Conservation (phyloP, 1,284 basidiomycete species). For the Trichosporon inkin region DNA sequence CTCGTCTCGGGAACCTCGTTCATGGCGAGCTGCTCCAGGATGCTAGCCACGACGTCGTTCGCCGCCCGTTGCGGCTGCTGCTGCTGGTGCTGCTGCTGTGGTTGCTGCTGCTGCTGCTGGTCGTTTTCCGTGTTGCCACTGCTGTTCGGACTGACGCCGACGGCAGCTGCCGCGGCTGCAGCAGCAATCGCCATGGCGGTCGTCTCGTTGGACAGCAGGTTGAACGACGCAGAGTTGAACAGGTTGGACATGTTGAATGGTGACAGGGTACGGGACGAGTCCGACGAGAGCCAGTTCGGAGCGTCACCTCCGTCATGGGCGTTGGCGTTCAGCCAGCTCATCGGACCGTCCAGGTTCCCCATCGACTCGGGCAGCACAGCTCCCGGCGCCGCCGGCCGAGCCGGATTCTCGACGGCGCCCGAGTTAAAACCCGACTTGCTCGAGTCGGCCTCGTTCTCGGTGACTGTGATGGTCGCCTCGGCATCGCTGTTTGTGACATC, state of each 20-base stretch:
- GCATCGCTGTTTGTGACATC: constrained; percentile 17
- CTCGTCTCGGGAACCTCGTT: constrained; percentile 41
- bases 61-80: constrained; percentile 11
- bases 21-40: constrained; percentile 40
- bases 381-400: constrained; percentile 32
- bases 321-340: constrained; percentile 34
- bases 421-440: constrained; percentile 24
- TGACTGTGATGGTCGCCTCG: constrained; percentile 1
- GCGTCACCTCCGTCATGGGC: not conserved
- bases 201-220: constrained; percentile 23
- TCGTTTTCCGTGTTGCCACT: not conserved
- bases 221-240: constrained; percentile 37
- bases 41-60: constrained; percentile 27
- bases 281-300: constrained; percentile 12
- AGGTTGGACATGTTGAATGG: constrained; percentile 37
- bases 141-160: not conserved
- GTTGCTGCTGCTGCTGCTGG: constrained; percentile 5
- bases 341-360: constrained; percentile 40
- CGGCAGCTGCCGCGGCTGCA: constrained; percentile 14
- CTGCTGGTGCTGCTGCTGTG: constrained; percentile 4
- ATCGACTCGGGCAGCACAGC: constrained; percentile 31
- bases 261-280: constrained; percentile 27
- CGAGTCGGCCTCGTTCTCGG: constrained; percentile 6
- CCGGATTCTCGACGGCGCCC: constrained; percentile 30
- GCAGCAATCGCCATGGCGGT: constrained; percentile 20